Base-by-base conservation (phyloP, 2,329 filamentous ascomycete species). In the Colletotrichum salicis region DNA sequence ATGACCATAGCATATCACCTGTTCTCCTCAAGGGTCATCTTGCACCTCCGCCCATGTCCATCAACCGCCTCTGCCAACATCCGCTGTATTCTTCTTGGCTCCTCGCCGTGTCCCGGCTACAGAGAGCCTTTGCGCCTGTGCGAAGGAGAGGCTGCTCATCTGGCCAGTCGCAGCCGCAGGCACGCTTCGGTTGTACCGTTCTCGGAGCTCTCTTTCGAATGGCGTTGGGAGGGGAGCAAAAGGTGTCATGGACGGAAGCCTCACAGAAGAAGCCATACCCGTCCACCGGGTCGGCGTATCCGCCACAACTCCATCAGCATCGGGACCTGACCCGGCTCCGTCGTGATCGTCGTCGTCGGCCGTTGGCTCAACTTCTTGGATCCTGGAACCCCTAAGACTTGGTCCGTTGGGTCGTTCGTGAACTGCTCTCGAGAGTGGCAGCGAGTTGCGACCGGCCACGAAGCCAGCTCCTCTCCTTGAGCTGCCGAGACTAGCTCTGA, bases 211-310 rank as follows among this genome's bases (percentile, higher is more conserved):
- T 31, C 78, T 76, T 69, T 84, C 82, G n/a, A 85, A 78, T n/a
- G 85, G 82, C 1, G 82, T 82, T 7, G 84, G 82, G 7, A 86
- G 76, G 15, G 84, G 83, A 19, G 79, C 83, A 65, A 79, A 79
- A 4, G 84, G 84, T 5, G 84, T 86, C 4, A 84, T 86, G 10
- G 84, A 81, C 13, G 82, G 79, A 58, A 81, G 76, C 35, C 79
- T 81, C 7, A 83, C 79, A 5, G 82, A 79, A 35, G 82, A 78
- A 7, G 82, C 78, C 62, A 82, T 78, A 4, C 86, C 83, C 3
- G 84, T 85, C 80, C 84, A 83, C 61, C 84, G 84, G n/a, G 84
- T 86, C 2, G 85, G 85, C 8, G 85, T 87, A 59, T 82, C 81
- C 15, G 83, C 67, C 13, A 71, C 29, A 4, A 67, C 56, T 31